Base-by-base conservation (phyloP, 495 filamentous ascomycete genomes). In the Neurospora sp. region DNA sequence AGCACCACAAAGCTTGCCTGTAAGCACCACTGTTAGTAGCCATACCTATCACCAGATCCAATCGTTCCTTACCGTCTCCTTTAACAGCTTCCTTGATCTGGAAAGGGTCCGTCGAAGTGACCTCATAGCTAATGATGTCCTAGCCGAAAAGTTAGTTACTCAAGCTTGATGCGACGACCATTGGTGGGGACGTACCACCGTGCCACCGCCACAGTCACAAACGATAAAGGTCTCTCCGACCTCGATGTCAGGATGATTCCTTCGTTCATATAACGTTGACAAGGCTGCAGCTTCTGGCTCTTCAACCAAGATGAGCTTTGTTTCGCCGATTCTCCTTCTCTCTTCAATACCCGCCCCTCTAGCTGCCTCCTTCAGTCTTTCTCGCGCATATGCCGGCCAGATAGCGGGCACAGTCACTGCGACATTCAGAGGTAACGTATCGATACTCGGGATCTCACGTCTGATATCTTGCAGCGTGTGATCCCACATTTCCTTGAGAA, bases 391-490 rank as follows among this genome's bases (percentile, higher is more conserved):
- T 8, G 68, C 42, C 9, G 77, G 75, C 79, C 79, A 81, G 22
- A 81, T 78, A 2, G 79, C 79, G 12, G 79, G 79, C 4, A 81
- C 73, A 12, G 79, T 79, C 20, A 81, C 72, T 22, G 76, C 79
- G 3, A 81, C 73, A 18, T 76, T 74, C 10, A 79, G 38, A 10
- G 70, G 75, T 0, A 79, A 69, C 18, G 22, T 76, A 7, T 81
- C 76, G n/a, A 48, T 48, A 48, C 1, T 48, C 2, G 3, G 27
- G 22, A 79, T n/a, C 42, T 72, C 73, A 4, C 74, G 48, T 2
- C n/a, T 71, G 9, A 68, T 72, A 3, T 59, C 68, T n/a, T 77
- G 74, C n/a, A 74, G 35, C 44, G 61, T n/a, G 42, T 81, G 79
- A 9, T 69, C 27, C 76, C 78, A 81, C 0, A 81, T 69, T 3